Conservation (phyloP, 106 monocot species). For the Dendrobium chrysotoxum region DNA sequence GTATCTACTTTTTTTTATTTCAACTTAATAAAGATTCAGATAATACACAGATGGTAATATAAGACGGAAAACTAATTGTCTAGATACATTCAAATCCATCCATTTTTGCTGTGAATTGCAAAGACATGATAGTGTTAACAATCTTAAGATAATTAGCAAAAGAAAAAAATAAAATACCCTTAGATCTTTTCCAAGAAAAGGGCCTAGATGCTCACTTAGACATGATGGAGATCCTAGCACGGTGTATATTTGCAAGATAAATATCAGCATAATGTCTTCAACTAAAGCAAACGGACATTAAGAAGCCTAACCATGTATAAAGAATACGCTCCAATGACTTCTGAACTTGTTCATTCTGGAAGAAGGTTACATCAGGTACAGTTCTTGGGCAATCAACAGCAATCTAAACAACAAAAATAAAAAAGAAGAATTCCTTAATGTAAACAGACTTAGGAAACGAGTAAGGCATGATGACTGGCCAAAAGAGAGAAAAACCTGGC, state of each 20-base stretch:
- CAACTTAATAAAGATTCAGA: background rate
- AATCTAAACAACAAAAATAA: conserved; percentile 44
- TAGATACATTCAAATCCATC: background rate
- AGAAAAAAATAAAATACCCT: background rate
- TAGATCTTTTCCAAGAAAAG: background rate
- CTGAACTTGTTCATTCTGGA: conserved; percentile 86
- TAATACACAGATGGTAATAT: background rate
- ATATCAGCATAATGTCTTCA: background rate
- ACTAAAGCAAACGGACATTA: conserved; percentile 4
- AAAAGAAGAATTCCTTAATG: background rate
- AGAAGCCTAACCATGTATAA: conserved; percentile 77
- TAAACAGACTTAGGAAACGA: background rate
- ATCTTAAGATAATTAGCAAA: background rate
- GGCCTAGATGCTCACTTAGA: too few relatives aligned
- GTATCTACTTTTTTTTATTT: background rate
- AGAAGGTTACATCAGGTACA: conserved; percentile 95
- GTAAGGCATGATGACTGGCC: background rate
- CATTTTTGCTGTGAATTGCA: background rate
- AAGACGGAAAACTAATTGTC: background rate
- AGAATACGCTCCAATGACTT: conserved; percentile 97
- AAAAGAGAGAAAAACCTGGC: conserved; percentile 53
- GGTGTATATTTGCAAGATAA: background rate
- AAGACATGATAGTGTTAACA: background rate
- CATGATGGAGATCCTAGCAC: background rate
- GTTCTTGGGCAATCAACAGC: conserved; percentile 98